Conservation (phyloP, 2,329 filamentous ascomycete species). For the Phialophora macrospora region DNA sequence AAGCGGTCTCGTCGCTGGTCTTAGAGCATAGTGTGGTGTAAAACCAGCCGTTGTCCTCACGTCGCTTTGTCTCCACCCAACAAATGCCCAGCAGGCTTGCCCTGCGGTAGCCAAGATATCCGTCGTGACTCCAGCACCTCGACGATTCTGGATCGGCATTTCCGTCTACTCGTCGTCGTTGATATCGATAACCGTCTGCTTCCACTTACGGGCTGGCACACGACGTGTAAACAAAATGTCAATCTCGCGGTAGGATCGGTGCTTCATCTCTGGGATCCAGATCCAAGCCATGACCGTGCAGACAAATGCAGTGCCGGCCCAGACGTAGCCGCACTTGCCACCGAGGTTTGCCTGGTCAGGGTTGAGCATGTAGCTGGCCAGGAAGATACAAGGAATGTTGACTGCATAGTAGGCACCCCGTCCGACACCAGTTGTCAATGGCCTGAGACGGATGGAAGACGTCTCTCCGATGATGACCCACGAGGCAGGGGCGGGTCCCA, state of each 20-base stretch:
- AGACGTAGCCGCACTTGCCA: constrained; percentile 64
- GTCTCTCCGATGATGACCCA: constrained; percentile 72
- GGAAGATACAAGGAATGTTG: constrained; percentile 70
- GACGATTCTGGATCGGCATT: constrained; percentile 12
- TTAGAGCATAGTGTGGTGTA: too few relatives aligned
- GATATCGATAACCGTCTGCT: constrained; percentile 58
- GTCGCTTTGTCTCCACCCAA: too few relatives aligned
- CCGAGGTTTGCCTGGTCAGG: constrained; percentile 52
- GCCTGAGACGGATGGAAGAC: constrained; percentile 66
- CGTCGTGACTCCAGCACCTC: background rate
- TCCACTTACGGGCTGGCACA: constrained; percentile 59
- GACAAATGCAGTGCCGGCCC: constrained; percentile 62
- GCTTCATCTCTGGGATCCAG: constrained; percentile 62
- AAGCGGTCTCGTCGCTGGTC: too few relatives aligned
- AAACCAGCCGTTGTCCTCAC: too few relatives aligned
- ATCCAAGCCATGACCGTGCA: constrained; percentile 59
- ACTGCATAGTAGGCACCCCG: constrained; percentile 67
- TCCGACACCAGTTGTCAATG: constrained; percentile 69
- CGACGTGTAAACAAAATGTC: constrained; percentile 64
- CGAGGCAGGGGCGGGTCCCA: constrained; percentile 67
- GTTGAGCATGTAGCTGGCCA: constrained; percentile 50
- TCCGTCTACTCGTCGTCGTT: constrained; percentile 65
- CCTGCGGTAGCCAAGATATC: too few relatives aligned
- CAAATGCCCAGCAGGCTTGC: too few relatives aligned
- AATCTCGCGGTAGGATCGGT: constrained; percentile 64